Base-by-base conservation (phyloP, 2,329 filamentous ascomycete genomes). In the Phaeosphaeria sp. region DNA sequence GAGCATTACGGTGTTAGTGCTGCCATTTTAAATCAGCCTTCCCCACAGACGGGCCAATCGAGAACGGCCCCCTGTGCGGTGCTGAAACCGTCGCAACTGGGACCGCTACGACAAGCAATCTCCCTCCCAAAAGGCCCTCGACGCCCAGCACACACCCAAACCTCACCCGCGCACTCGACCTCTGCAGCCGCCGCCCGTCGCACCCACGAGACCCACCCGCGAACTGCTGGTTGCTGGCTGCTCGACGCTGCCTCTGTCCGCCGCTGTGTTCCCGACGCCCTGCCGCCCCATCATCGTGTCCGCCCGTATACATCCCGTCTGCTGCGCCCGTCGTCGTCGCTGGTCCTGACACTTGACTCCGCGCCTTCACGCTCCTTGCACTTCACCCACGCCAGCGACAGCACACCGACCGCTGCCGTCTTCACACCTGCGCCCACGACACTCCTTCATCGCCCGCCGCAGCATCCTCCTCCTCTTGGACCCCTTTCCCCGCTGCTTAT, bases 401-500 rank as follows among this genome's bases (percentile, higher is more conserved):
- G 6, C 30, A 36, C 30, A 36, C 3, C 30, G 15, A 6, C 30
- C 3, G 18, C 21, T n/a, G 18, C 33, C 21, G 42, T 42, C 40
- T 22, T 24, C 54, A 49, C 21, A 4, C 18, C 24, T 24, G 15
- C 49, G 25, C 15, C 33, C 33, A 42, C 52, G 17, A 18, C 49
- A 22, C 49, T 27, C 49, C 42, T n/a, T 20, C 45, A 50, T 51
- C 30, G 8, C 46, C 47, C 39, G 15, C 22, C 36, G 42, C 49
- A 39, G 17, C 42, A 20, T 42, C 18, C 9, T 13, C 24, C 27
- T 44, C n/a, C 51, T 40, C 42, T 46, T 47, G 18, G 25, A 46
- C 33, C 36, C 15, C 48, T 47, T 39, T 44, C 45, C 47, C 49
- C 30, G 17, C 90, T 87, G 87, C 86, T 83, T 84, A n/a, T 51